phyloP scores from a whole-genome alignment of 1,284 basidiomycete species.

The Apiotrichum gamsii region DNA sequence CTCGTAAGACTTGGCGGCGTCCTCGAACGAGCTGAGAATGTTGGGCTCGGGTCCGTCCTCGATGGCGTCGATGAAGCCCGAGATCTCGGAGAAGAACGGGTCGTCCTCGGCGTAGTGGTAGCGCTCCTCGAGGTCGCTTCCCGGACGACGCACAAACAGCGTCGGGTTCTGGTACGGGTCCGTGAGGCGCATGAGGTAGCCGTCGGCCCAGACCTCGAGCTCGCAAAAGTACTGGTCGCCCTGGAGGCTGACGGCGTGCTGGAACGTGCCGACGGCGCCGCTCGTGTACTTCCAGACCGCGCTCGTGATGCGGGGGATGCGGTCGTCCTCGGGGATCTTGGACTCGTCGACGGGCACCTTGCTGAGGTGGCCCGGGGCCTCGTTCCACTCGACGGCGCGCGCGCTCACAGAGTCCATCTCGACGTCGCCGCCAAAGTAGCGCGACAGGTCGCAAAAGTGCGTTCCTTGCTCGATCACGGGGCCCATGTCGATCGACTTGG shows the following conservation, averaged over 20 bases:
- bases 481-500: constrained; percentile 49
- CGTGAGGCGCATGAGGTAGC: constrained; percentile 42
- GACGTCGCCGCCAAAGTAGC: constrained; percentile 54
- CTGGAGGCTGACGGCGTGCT: constrained; percentile 39
- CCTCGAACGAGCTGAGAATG: constrained; percentile 51
- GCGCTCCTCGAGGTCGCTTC: constrained; percentile 17
- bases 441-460: constrained; percentile 47
- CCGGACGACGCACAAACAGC: constrained; percentile 44
- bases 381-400: constrained; percentile 39
- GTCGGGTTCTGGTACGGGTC: constrained; percentile 47
- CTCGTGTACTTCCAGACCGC: constrained; percentile 47
- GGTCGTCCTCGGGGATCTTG: constrained; percentile 40
- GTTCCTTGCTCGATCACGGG: constrained; percentile 54
- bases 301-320: constrained; percentile 47
- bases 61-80: constrained; percentile 46
- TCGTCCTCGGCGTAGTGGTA: constrained; percentile 38
- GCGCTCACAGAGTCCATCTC: constrained; percentile 48
- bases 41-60: constrained; percentile 34
- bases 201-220: constrained; percentile 42
- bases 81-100: constrained; percentile 47
- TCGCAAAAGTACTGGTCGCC: constrained; percentile 40
- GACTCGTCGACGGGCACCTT: constrained; percentile 50
- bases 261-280: constrained; percentile 40
- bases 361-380: constrained; percentile 48
- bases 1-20: constrained; percentile 80